Evolutionary conservation across 169 alveolate genomes (phyloP), one percentile per base, ranked within the genome.

Genomic region (Eimeria acervulina): DNA sequence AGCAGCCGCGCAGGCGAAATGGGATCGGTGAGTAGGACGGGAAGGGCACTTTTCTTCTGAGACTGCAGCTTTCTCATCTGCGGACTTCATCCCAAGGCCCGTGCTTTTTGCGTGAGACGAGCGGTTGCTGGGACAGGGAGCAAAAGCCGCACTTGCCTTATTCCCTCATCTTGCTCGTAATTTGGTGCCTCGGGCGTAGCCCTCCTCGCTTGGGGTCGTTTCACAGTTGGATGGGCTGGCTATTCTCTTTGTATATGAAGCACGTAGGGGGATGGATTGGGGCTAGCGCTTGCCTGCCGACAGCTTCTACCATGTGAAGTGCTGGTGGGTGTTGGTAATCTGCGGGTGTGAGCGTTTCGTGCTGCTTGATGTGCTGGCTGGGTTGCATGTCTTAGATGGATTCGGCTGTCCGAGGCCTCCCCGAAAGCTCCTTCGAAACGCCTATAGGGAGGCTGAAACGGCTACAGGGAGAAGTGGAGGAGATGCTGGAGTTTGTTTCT

Each of bases 401-500:
- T n/a, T 36, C 83, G 12, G 33, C 81, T 52, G 83, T 42, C 1
- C 63, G 68, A 44, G 95, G 38, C 28, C 13, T 51, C 72, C 88
- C 10, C 8, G 85, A 51, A 8, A 28, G 76, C 10, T 38, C 90
- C 8, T 94, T 94, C 59, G 96, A 94, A 44, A 94, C 96, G 68
- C 96, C 96, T 21, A 55, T 94, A 42, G 95, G 95, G 72, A 33
- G 96, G 51, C 90, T 94, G 78, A 81, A 84, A 85, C 81, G 96
- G n/a, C 38, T 94, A 83, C 96, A 89, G 51, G 85, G 90, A 42
- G 96, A 94, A 33, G 96, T 94, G 55, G 96, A 94, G 74, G 96
- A 94, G 51, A 87, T 94, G 96, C 83, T 87, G 89, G 94, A 94
- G 15, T 94, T 87, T 28, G 92, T 92, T 12, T 92, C 96, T 26